A percentile compares a stretch with the other conserved stretches of the same genome.
These are phyloP conservation scores for Hippophae tibetana DNA, from an alignment of 306 rosid genomes.

Conservation along the genomic window DNA sequence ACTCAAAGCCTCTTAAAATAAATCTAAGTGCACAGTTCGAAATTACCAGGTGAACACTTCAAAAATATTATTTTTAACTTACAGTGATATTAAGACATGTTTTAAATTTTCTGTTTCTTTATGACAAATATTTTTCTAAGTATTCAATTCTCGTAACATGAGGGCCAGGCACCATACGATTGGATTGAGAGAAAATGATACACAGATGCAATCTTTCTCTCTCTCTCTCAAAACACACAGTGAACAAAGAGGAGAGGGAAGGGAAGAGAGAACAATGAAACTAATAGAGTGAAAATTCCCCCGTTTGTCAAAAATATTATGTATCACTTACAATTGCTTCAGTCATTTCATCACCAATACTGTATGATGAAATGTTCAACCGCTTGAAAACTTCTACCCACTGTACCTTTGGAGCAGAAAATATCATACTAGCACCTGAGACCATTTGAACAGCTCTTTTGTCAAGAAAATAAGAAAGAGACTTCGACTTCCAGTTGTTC, in stretches of 20 bases:
- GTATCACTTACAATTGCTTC: constrained; percentile 27
- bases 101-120: too few relatives aligned
- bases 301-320: background rate
- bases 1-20: too few relatives aligned
- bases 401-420: constrained; percentile 30
- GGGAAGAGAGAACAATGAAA: background rate
- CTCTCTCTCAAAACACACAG: background rate
- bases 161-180: too few relatives aligned
- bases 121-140: too few relatives aligned
- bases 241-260: background rate
- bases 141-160: too few relatives aligned
- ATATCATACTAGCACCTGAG: constrained; percentile 39
- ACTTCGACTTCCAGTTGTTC: constrained; percentile 27
- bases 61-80: too few relatives aligned
- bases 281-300: too few relatives aligned
- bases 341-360: constrained; percentile 2
- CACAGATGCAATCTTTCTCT: too few relatives aligned
- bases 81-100: too few relatives aligned
- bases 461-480: constrained; percentile 26
- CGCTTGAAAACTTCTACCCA: constrained; percentile 23
- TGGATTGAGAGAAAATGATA: too few relatives aligned
- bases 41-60: too few relatives aligned
- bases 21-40: too few relatives aligned
- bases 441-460: constrained; percentile 27
- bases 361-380: constrained; percentile 14